Evolutionary conservation across 768 basidiomycete species (phyloP).

Genomic region (Lactifluus subvellereus): DNA sequence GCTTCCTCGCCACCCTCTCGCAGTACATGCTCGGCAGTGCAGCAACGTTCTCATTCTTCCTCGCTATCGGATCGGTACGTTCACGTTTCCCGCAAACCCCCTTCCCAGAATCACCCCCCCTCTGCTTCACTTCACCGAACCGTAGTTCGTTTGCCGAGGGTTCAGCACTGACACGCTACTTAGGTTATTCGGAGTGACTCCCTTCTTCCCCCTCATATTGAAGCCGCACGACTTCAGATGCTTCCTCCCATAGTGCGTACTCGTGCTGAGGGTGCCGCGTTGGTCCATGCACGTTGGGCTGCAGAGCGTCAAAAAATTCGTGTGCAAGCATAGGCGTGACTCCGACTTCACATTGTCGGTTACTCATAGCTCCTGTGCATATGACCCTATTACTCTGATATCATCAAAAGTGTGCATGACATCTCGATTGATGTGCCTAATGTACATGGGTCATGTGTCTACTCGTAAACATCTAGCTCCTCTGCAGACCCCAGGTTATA

Average conservation of each 20-base stretch:
- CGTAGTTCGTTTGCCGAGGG: neutral
- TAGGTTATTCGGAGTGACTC: conserved; percentile 89
- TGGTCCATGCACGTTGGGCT: conserved; percentile 74
- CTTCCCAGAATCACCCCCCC: neutral
- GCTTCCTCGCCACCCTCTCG: conserved; percentile 84
- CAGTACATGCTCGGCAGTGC: conserved; percentile 99
- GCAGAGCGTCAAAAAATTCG: conserved; percentile 40
- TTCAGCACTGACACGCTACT: neutral
- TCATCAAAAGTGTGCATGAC: conserved; percentile 10
- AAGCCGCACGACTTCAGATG: conserved; percentile 59
- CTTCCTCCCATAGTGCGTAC: conserved; percentile 53
- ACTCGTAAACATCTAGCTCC: neutral
- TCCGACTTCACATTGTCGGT: neutral
- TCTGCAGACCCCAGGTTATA: neutral
- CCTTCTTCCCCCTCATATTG: conserved; percentile 49
- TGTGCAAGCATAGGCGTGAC: conserved; percentile 4
- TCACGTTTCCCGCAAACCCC: neutral
- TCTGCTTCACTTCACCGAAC: neutral
- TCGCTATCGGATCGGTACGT: conserved; percentile 85
- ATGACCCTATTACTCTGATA: conserved; percentile 5
- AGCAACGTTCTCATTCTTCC: conserved; percentile 96
- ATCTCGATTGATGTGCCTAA: conserved; percentile 5
- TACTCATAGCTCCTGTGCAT: conserved; percentile 5
- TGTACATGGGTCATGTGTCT: conserved; percentile 13
- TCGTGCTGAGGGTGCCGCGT: conserved; percentile 58